These are phyloP conservation scores for Anisodus tanguticus DNA, from an alignment of 257 asterid genomes.

Conservation along the genomic window DNA sequence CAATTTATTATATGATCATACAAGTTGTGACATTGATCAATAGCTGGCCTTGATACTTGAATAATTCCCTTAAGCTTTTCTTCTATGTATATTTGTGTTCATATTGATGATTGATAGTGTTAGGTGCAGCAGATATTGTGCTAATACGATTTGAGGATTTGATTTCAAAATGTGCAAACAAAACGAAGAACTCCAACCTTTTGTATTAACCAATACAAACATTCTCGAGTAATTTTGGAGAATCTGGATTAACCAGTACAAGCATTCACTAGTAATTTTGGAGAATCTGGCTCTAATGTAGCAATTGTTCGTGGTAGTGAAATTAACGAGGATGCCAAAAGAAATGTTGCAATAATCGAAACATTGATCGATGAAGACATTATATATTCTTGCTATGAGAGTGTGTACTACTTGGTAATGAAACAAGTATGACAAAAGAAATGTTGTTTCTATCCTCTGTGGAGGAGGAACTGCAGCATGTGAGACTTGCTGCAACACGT, in stretches of 20 bases:
- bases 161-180: slow-evolving; percentile 30
- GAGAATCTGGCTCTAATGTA: background rate
- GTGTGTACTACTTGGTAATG: background rate
- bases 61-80: background rate
- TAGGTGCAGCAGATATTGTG: slow-evolving; percentile 11
- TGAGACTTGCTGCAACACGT: too few relatives aligned
- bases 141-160: slow-evolving; percentile 2
- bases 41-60: background rate
- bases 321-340: background rate
- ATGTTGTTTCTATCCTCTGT: too few relatives aligned
- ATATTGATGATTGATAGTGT: slow-evolving; percentile 13
- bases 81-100: slow-evolving; percentile 16
- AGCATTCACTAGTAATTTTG: background rate
- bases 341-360: background rate
- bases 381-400: background rate
- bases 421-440: too few relatives aligned
- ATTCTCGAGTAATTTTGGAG: slow-evolving; percentile 9
- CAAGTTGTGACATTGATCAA: slow-evolving; percentile 13
- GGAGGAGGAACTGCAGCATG: too few relatives aligned
- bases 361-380: background rate
- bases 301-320: background rate
- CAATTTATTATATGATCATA: slow-evolving; percentile 14
- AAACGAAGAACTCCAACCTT: slow-evolving; percentile 18
- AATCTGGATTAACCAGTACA: background rate
- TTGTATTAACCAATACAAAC: background rate